Percentiles rank a stretch among this genome's conserved stretches.
phyloP scores from a whole-genome alignment of 1,139 yeast species.

The Starmera stellimalicola region DNA sequence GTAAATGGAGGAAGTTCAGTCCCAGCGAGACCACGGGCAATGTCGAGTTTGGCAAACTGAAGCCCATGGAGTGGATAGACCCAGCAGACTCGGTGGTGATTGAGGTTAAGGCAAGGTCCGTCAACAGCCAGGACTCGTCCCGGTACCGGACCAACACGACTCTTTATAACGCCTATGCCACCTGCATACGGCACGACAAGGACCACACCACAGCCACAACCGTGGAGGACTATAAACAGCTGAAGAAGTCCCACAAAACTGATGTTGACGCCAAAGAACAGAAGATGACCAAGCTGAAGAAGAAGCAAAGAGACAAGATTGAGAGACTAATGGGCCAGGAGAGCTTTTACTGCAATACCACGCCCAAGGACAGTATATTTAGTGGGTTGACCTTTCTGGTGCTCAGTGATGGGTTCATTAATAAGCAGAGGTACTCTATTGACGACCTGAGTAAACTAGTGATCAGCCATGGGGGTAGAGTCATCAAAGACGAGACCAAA shows the following conservation, averaged over 20 bases:
- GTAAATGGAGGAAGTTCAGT: constrained; percentile 48
- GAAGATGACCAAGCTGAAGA: constrained; percentile 14
- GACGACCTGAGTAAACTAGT: constrained; percentile 31
- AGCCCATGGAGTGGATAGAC: constrained; percentile 70
- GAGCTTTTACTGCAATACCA: no score
- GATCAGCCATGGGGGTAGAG: constrained; percentile 42
- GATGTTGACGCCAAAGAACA: constrained; percentile 8
- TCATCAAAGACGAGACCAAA: constrained; percentile 20
- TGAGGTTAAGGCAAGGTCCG: constrained; percentile 78
- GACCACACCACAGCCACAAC: constrained; percentile 47
- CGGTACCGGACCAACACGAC: constrained; percentile 62
- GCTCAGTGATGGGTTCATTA: constrained; percentile 32
- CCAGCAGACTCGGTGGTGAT: constrained; percentile 72
- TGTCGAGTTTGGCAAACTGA: constrained; percentile 47
- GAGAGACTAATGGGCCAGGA: no score
- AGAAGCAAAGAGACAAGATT: no score
- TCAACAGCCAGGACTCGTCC: constrained; percentile 37
- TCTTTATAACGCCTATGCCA: constrained; percentile 67
- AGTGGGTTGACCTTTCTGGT: constrained; percentile 28
- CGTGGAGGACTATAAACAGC: constrained; percentile 38
- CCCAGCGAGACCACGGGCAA: constrained; percentile 29
- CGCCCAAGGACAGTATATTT: constrained; percentile 25
- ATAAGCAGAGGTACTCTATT: constrained; percentile 21
- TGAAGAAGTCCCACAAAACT: constrained; percentile 21
- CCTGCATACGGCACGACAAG: constrained; percentile 62